Percentiles rank a stretch among this genome's conserved stretches.
Conservation (phyloP, 2,329 filamentous ascomycete genomes). For the Trichoderma hamatum region DNA sequence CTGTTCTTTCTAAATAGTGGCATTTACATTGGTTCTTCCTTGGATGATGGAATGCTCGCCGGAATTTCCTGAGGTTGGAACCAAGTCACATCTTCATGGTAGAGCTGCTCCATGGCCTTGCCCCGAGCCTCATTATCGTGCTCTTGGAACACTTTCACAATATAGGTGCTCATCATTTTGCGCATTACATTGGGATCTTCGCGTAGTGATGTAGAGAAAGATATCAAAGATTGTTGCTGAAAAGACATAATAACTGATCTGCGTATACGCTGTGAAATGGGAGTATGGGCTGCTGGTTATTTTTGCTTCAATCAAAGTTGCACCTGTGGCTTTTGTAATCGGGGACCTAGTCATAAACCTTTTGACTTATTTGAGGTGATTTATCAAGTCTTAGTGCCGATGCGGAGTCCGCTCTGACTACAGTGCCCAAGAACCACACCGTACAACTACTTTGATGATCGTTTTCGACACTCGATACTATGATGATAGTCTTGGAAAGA, state of each 20-base stretch:
- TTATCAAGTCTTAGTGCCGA: too few species aligned
- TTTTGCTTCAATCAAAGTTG: too few species aligned
- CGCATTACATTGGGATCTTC: neutral
- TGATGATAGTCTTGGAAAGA: too few species aligned
- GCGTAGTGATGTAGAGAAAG: neutral
- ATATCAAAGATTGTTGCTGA: neutral
- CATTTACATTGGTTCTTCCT: neutral
- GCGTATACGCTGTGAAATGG: too few species aligned
- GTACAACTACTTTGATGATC: too few species aligned
- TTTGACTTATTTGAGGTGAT: too few species aligned
- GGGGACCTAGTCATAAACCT: too few species aligned
- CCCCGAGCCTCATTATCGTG: neutral
- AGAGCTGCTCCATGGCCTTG: neutral
- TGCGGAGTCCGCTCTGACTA: too few species aligned
- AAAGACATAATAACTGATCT: neutral
- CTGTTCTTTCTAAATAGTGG: conserved; percentile 4
- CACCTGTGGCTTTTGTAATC: too few species aligned
- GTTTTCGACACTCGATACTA: too few species aligned
- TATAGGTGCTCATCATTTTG: neutral
- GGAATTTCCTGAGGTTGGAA: neutral
- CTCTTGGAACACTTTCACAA: neutral
- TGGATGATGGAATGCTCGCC: neutral
- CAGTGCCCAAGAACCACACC: too few species aligned
- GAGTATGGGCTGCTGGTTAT: too few species aligned
- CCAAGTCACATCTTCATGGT: conserved; percentile 1